A percentile compares a stretch with the other conserved stretches of the same genome.
phyloP scores from a whole-genome alignment of 192 early-diverging fungal species.

The Coemansia erecta region DNA sequence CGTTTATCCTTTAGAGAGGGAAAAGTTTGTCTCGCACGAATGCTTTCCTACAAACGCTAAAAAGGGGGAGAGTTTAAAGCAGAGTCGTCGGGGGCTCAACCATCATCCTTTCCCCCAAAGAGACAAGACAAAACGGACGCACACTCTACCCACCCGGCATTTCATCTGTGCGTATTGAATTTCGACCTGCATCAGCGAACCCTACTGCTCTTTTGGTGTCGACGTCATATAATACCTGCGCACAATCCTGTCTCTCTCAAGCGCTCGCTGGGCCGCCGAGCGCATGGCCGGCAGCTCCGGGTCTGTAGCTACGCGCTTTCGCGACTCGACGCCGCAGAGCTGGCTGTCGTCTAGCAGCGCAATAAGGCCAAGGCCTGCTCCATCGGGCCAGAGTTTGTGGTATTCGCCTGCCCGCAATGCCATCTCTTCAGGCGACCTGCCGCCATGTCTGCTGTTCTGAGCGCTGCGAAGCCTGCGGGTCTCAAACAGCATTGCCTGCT shows the following conservation, averaged over 20 bases:
- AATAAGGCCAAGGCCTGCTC: slow-evolving; percentile 36
- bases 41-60: too few relatives aligned
- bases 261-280: slow-evolving; percentile 9
- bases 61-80: too few relatives aligned
- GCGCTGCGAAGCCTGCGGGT: slow-evolving; percentile 13
- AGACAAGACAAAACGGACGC: too few relatives aligned
- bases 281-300: slow-evolving; percentile 7
- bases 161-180: too few relatives aligned
- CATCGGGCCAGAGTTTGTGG: slow-evolving; percentile 31
- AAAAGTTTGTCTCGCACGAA: too few relatives aligned
- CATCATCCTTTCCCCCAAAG: too few relatives aligned
- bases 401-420: slow-evolving; percentile 14
- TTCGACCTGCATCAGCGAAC: background rate
- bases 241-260: slow-evolving; percentile 27
- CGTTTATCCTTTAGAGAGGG: too few relatives aligned
- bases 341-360: slow-evolving; percentile 32
- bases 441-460: background rate
- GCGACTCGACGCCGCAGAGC: slow-evolving; percentile 31
- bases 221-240: slow-evolving; percentile 13
- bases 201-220: background rate
- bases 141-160: too few relatives aligned
- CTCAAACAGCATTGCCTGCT: slow-evolving; percentile 26
- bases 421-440: background rate
- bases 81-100: too few relatives aligned
- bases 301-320: slow-evolving; percentile 14